Evolutionary conservation across 2,329 filamentous ascomycete species (phyloP), one percentile per base, ranked within the genome.

Genomic region (Thelonectria discophora): DNA sequence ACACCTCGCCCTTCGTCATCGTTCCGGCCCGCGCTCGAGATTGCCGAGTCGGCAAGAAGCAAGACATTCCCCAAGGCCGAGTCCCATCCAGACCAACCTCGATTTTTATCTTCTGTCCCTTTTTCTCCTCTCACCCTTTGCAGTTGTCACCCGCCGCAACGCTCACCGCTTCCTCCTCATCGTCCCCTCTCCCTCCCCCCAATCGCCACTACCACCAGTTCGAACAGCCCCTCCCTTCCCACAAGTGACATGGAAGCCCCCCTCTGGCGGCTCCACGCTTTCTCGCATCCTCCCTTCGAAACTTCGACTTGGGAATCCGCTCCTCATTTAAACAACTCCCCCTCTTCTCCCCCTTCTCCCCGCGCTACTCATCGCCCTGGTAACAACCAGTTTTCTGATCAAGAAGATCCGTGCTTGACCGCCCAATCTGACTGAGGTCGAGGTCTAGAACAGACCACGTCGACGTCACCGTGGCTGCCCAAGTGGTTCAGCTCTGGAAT

Each of bases 331-430:
- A 13, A 37, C 27, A 10, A 15, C 13, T 24, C 21, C 30, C 10
- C 27, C 18, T 8, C 9, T 18, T 12, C 18, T 15, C 50, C 30
- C 18, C 27, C 9, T 18, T 12, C 18, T 15, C 50, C 30, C 39
- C 18, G 24, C 50, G 15, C 30, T 11, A 54, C 9, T 4, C 32
- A 58, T 54, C 47, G 51, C 51, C 46, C 39, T 55, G 46, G 58
- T 60, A 60, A 60, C 58, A 27, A 12, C 4, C 58, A 27, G 5
- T 18, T 30, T 55, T 17, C 21, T 5, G 9, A n/a, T 37, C 49
- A 24, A 21, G 27, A 37, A 47, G 3, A 13, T 37, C 12, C 34
- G 2, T 37, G 15, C 15, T 37, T 37, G 11, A 37, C 11, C 34
- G 34, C 34, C 34, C 21, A n/a, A n/a, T n/a, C n/a, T n/a, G n/a